phyloP scores from a whole-genome alignment of 2,329 filamentous ascomycete species.

The Beauveria caledonica region DNA sequence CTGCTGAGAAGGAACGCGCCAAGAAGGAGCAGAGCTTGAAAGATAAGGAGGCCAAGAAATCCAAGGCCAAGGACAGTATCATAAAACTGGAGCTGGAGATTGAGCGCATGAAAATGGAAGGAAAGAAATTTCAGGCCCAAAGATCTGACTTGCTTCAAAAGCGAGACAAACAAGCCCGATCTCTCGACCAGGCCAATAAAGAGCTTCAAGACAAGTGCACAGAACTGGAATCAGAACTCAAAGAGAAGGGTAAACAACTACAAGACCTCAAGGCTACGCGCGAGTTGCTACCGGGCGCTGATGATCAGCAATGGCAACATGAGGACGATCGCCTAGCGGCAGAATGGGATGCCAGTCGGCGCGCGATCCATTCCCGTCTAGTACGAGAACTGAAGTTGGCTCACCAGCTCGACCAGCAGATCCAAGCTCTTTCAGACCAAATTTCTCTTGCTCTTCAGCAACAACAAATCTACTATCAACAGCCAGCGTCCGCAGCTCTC shows the following conservation, averaged over 20 bases:
- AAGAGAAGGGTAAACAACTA: constrained; percentile 56
- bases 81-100: constrained; percentile 59
- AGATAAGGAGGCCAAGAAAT: constrained; percentile 59
- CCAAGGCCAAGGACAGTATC: constrained; percentile 63
- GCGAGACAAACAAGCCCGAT: constrained; percentile 42
- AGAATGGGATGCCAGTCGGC: constrained; percentile 47
- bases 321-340: constrained; percentile 43
- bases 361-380: constrained; percentile 43
- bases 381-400: constrained; percentile 39
- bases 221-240: constrained; percentile 63
- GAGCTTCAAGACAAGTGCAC: constrained; percentile 56
- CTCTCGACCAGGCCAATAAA: constrained; percentile 46
- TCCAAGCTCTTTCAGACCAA: constrained; percentile 39
- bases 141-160: constrained; percentile 42
- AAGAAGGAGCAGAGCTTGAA: constrained; percentile 67
- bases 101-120: constrained; percentile 49
- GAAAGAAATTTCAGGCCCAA: constrained; percentile 45
- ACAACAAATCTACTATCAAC: constrained; percentile 37
- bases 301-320: constrained; percentile 49
- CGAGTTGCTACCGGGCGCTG: constrained; percentile 53
- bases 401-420: constrained; percentile 38
- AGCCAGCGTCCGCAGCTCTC: constrained; percentile 34
- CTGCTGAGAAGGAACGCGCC: constrained; percentile 67
- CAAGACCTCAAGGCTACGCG: constrained; percentile 65
- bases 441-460: constrained; percentile 35